Percentiles rank a stretch among this genome's conserved stretches.
Evolutionary conservation across 2,329 filamentous ascomycete species (phyloP).

Genomic region (Aspergillus glaucus): DNA sequence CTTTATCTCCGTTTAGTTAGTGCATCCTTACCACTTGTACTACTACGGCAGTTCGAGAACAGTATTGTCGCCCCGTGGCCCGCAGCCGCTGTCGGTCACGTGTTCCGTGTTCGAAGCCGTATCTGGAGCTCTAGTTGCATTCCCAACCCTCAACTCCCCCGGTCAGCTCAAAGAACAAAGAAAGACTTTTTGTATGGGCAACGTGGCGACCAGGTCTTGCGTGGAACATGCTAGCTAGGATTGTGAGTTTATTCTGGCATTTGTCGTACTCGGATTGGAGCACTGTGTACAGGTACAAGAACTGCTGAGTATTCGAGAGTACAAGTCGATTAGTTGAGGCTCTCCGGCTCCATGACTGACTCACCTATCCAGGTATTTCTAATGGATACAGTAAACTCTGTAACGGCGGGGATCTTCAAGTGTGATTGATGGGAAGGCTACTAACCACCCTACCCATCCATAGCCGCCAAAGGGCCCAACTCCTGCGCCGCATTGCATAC

Average conservation of each 20-base stretch:
- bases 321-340: no score
- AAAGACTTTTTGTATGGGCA: no score
- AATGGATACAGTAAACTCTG: no score
- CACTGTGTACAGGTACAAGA: no score
- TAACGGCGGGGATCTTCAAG: not conserved
- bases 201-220: no score
- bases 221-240: no score
- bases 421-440: not conserved
- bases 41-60: not conserved
- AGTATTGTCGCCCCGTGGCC: constrained; percentile 2
- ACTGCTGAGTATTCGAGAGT: no score
- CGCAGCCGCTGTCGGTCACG: constrained; percentile 16
- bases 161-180: no score
- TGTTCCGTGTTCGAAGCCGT: not conserved
- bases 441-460: not conserved
- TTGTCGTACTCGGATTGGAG: no score
- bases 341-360: no score
- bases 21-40: not conserved
- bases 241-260: no score
- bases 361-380: no score
- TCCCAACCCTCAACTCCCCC: not conserved
- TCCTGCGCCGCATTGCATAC: not conserved
- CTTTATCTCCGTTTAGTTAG: not conserved
- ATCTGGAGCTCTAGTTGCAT: not conserved
- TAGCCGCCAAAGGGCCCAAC: not conserved